phyloP scores from a whole-genome alignment of 768 basidiomycete genomes.

The Auricularia heimuer region DNA sequence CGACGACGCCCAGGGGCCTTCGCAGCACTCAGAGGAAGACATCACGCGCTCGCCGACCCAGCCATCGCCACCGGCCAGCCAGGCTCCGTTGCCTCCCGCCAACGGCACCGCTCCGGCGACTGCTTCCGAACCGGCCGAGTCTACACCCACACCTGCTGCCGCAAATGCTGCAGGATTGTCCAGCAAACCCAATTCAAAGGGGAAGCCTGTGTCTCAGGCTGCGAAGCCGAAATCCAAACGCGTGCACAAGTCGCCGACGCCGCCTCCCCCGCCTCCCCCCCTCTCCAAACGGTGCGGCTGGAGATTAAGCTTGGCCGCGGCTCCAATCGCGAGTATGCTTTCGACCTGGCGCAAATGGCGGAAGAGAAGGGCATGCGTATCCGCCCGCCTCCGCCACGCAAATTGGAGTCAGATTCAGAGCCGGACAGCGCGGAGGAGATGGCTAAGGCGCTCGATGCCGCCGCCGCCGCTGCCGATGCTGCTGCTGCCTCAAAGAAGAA shows the following conservation, averaged over 20 bases:
- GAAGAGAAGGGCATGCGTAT: slow-evolving; percentile 45
- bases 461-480: slow-evolving; percentile 10
- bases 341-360: slow-evolving; percentile 44
- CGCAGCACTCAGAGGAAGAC: background rate
- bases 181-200: slow-evolving; percentile 43
- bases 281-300: slow-evolving; percentile 55
- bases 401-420: slow-evolving; percentile 40
- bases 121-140: slow-evolving; percentile 6
- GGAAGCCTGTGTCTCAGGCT: slow-evolving; percentile 35
- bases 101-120: too few species aligned
- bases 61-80: background rate
- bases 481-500: slow-evolving; percentile 4
- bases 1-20: background rate
- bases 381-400: slow-evolving; percentile 37
- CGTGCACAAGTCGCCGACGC: slow-evolving; percentile 38
- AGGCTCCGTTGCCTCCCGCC: background rate
- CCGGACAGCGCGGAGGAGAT: slow-evolving; percentile 8
- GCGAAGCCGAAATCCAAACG: slow-evolving; percentile 17
- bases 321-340: slow-evolving; percentile 59
- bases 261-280: slow-evolving; percentile 38
- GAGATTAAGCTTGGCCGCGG: slow-evolving; percentile 58
- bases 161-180: slow-evolving; percentile 20
- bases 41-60: background rate
- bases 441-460: slow-evolving; percentile 23
- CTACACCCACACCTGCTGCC: slow-evolving; percentile 15